A percentile compares a stretch with the other conserved stretches of the same genome.
Conservation (phyloP, 306 rosid species). For the Trifolium fragiferum region DNA sequence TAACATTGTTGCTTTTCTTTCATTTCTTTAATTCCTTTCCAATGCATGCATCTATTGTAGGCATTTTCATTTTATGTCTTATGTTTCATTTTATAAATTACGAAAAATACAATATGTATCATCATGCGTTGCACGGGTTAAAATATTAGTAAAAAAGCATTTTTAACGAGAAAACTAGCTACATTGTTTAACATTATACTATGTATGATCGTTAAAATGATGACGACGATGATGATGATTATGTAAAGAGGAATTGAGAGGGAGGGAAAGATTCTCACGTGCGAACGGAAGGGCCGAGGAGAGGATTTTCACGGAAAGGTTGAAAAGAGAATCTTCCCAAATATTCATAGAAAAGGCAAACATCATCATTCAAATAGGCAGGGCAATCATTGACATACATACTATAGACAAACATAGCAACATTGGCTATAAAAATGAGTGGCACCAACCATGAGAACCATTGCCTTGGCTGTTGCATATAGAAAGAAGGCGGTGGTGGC, state of each 20-base stretch:
- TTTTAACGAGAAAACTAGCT: neutral
- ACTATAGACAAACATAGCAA: conserved; percentile 55
- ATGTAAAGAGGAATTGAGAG: neutral
- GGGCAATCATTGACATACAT: conserved; percentile 85
- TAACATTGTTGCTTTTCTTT: neutral
- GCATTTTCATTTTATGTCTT: neutral
- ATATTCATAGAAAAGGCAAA: conserved; percentile 48
- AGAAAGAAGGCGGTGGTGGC: conserved; percentile 51
- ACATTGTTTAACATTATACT: neutral
- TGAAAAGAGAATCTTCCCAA: conserved; percentile 77
- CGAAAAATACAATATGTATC: no score
- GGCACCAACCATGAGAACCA: conserved; percentile 85
- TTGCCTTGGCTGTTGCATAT: conserved; percentile 48
- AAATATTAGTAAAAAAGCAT: no score
- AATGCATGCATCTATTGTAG: conserved; percentile 23
- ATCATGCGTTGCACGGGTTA: neutral
- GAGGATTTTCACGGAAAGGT: conserved; percentile 71
- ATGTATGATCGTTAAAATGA: neutral
- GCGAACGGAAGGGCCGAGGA: conserved; percentile 72
- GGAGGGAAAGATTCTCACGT: conserved; percentile 48
- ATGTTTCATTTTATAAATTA: no score
- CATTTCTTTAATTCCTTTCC: neutral
- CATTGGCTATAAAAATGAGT: conserved; percentile 52
- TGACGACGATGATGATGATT: neutral
- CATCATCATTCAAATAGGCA: neutral